A percentile compares a stretch with the other conserved stretches of the same genome.
Conservation (phyloP, 2,329 filamentous ascomycete species). For the Monosporascus ibericus region DNA sequence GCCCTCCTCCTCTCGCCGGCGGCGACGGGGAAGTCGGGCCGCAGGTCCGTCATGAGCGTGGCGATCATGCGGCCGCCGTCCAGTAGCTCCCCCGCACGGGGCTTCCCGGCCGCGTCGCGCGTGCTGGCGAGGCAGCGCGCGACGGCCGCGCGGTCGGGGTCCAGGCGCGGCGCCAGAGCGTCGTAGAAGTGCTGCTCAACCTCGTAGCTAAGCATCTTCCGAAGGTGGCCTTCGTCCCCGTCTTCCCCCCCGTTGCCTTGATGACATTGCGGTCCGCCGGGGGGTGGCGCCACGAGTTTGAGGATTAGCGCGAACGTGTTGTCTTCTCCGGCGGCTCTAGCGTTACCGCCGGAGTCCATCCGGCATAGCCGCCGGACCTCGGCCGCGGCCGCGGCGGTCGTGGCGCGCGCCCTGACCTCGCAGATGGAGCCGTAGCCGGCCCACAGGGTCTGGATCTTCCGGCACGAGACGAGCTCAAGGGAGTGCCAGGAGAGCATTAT, state of each 20-base stretch:
- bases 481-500: conserved; percentile 33
- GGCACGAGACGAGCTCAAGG: conserved; percentile 33
- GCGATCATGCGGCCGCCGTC: conserved; percentile 35
- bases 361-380: conserved; percentile 6
- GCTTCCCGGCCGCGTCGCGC: conserved; percentile 9
- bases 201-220: conserved; percentile 62
- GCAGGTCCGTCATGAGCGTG: conserved; percentile 53
- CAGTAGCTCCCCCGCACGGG: conserved; percentile 21
- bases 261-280: background rate
- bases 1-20: conserved; percentile 44
- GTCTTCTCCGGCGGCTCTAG: background rate
- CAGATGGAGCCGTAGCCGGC: conserved; percentile 52
- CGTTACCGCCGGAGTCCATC: background rate
- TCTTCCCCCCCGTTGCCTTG: conserved; percentile 10
- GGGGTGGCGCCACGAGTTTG: conserved; percentile 54
- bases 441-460: conserved; percentile 39
- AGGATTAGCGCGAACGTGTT: conserved; percentile 40
- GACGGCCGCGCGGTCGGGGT: conserved; percentile 15
- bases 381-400: conserved; percentile 10
- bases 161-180: conserved; percentile 44
- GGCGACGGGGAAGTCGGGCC: conserved; percentile 45
- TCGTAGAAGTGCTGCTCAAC: conserved; percentile 63
- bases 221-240: conserved; percentile 55
- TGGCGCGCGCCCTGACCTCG: conserved; percentile 39
- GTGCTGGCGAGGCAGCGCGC: conserved; percentile 17